Base-by-base conservation (phyloP, 23 red algal genomes). In the Chondrus crispus region DNA sequence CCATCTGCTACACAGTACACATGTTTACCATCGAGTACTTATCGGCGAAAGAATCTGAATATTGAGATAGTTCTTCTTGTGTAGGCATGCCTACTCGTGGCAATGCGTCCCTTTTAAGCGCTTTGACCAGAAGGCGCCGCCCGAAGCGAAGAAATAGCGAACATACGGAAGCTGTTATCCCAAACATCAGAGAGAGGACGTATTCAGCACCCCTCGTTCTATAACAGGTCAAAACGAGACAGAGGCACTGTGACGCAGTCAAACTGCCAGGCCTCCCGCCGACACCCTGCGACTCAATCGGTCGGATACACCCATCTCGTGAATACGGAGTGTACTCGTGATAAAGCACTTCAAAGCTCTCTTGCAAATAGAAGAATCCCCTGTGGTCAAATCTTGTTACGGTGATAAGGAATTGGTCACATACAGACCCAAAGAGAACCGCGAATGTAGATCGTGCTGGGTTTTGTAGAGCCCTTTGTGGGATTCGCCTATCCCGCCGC, bases 121-220 rank as follows among this genome's bases (percentile, higher is more conserved):
- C 71, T 42, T 46, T 42, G n/a, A 77, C n/a, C 44, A 77, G 38
- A 35, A 77, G 22, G 22, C 22, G 44, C 43, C 71, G 37, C 24
- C 71, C 44, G 43, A 77, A 44, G 44, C 71, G 71, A 1, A 44
- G 44, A 38, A 77, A 77, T 26, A 77, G 71, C n/a, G 71, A 77
- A 77, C 71, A 77, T 26, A 77, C 71, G 24, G 71, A 77, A n/a
- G 26, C 13, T 48, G 1, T 48, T 77, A 46, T 48, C 43, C 26
- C 12, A 77, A 77, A 77, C 12, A 77, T 35, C 71, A 46, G 32
- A 2, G 29, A 72, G 24, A 72, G 66, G 22, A 72, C 66, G 22
- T 16, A 30, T 26, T 48, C 28, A 46, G 71, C 37, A 35, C 71
- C 71, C 10, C 71, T 77, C 44, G 71, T 2, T 77, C 71, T 77